Base-by-base conservation (phyloP, 352 stramenopile genomes). In the Pythium chondricola region DNA sequence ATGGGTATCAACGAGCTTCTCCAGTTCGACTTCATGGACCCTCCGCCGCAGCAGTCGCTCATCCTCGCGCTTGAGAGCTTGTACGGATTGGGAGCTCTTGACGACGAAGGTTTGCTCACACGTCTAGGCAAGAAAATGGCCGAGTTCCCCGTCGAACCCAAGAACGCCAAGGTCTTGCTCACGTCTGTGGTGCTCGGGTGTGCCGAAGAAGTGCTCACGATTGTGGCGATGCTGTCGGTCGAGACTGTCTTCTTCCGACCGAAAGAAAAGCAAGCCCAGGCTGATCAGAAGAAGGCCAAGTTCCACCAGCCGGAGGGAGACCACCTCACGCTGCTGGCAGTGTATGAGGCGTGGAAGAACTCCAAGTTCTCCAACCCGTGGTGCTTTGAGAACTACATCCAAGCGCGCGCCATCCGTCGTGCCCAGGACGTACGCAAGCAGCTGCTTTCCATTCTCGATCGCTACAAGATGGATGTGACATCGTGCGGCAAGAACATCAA, bases 1-100 rank as follows among this genome's bases (percentile, higher is more conserved):
- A 99, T 99, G 97, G 96, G 96, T 31, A 99, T 99, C 60, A 98
- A 99, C 56, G 96, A 99, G 63, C 69, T 99, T 14, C 75, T 99
- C 44, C 76, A 79, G 20, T 99, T 99, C 68, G 97, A 99, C 67
- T 99, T 99, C 51, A 99, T 99, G 93, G 96, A 99, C 62, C 96
- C 96, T 18, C 97, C 97, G 4, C 93, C 97, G 17, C 78, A 98
- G 33, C 90, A 98, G 50, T 98, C 96, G 25, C 69, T 99, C 16
- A 86, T 99, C 3, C 95, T 91, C 48, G 96, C 97, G 6, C 93
- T 99, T 38, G 95, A 99, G 65, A 95, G 88, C n/a, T 72, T 99
- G 3, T 98, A 98, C 48, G 92, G 87, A 0, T 71, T 99, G 0
- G 97, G 97, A 29, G 97, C 97, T 8, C 65, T 99, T 6, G 97